Base-by-base conservation (phyloP, 2,329 filamentous ascomycete species). In the Thelonectria olida region DNA sequence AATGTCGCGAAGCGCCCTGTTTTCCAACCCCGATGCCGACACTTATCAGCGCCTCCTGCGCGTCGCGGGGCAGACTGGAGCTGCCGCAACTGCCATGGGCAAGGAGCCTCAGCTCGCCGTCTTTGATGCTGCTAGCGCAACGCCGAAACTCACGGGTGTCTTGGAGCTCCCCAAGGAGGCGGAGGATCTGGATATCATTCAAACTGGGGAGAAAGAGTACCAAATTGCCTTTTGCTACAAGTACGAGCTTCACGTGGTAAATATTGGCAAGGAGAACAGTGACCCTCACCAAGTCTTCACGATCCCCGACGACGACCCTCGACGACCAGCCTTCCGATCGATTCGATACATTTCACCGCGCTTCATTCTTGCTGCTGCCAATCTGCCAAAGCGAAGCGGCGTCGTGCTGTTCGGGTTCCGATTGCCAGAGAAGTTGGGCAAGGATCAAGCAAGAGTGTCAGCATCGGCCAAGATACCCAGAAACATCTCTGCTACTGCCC, bases 191-290 rank as follows among this genome's bases (percentile, higher is more conserved):
- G 92, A 94, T 73, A 82, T 93, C 45, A 49, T 79, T 5, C 88
- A 91, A 75, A 85, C 82, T 7, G 84, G 83, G 13, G 81, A 86
- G 15, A 82, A 86, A 34, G 80, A 85, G 38, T 96, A 91, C 74
- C 85, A 89, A 67, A 80, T 97, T 54, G 90, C 89, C 3, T 97
- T 93, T 76, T 94, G 91, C 76, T 89, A 91, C 69, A 89, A 92
- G 65, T 82, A 90, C 72, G 88, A 93, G 67, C 84, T 98, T 49
- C 91, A 89, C 76, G 79, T 90, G 34, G 83, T 91, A 68, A 85
- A 86, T 28, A 77, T 92, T 41, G 81, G 75, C 67, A 83, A 80
- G 71, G 77, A 79, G 44, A 71, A 78, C n/a, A 75, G 76, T 50
- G 81, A 84, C 23, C 84, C 86, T 5, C 74, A 79, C 64, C 76